Base-by-base conservation (phyloP, 257 asterid species). In the Fraxinus anomala region DNA sequence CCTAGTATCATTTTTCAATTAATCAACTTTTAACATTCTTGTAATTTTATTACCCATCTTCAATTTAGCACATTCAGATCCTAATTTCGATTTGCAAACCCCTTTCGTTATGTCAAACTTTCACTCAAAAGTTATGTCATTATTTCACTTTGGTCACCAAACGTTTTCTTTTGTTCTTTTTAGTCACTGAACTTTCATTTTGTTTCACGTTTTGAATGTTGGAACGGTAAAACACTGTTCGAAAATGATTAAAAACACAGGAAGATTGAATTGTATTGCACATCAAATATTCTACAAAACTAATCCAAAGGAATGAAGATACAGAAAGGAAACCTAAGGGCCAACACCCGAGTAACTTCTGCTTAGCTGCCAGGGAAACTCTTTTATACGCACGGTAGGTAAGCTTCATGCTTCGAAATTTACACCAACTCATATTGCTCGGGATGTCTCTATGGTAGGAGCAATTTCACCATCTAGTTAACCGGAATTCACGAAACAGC, bases 251-350 rank as follows among this genome's bases (percentile, higher is more conserved):
- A 44, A 4, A 31, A 39, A 79, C 44, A 16, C 40, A n/a, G 42
- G 33, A 75, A 59, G 42, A 59, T 14, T 1, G 9, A 74, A 65
- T 75, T 42, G 69, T 9, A 75, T 36, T n/a, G 72, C 14, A 47
- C 74, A 77, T 21, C 31, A 59, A 59, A 59, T 61, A 80, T 74
- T 84, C 74, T 75, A 72, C 76, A 73, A 65, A 75, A 72, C 72
- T 65, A 40, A 51, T 71, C 73, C 75, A 49, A 28, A 26, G 83
- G 39, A 68, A 56, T 73, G 44, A 77, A 85, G 75, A 77, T 73
- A 80, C 75, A 40, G 16, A 33, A 65, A 73, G 10, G 7, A 24
- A 11, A 68, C 34, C 69, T 9, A 36, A 34, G 67, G 51, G 51
- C 31, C 51, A 11, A 74, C 21, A 78, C 70, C 26, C 34, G 49